These are phyloP conservation scores for Hirsutella thompsonii DNA, from an alignment of 2,329 filamentous ascomycete species.

Conservation along the genomic window DNA sequence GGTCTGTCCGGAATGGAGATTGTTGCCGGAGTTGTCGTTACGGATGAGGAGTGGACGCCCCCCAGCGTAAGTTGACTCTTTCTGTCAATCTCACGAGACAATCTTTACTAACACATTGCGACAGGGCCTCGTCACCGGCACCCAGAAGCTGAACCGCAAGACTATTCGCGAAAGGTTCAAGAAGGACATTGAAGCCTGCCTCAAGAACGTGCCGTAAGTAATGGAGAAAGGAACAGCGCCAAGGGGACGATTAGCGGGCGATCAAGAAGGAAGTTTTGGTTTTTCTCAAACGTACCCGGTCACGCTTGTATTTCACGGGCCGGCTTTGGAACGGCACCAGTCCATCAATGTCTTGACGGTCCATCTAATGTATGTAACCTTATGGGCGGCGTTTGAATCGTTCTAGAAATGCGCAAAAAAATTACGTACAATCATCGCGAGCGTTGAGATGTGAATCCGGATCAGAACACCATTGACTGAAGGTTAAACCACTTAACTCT, in stretches of 20 bases:
- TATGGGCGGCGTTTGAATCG: conserved; percentile 2
- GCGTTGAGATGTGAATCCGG: no score
- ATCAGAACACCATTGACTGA: no score
- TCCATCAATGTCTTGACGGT: background rate
- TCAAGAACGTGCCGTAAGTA: conserved; percentile 16
- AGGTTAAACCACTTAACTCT: no score
- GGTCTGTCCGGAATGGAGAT: conserved; percentile 62
- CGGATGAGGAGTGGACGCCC: conserved; percentile 81
- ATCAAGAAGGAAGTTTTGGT: background rate
- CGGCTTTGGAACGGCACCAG: background rate
- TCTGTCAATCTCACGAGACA: background rate
- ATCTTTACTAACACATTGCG: background rate
- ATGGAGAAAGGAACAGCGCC: background rate
- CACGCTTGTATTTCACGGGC: background rate
- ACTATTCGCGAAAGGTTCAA: conserved; percentile 36
- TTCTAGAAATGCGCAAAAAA: background rate
- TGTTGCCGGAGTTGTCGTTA: conserved; percentile 62
- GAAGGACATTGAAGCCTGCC: conserved; percentile 33
- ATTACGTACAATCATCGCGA: no score
- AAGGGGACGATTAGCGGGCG: no score
- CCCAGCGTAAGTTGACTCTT: conserved; percentile 51
- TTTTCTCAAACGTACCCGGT: background rate
- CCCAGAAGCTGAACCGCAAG: conserved; percentile 46
- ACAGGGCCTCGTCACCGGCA: conserved; percentile 47
- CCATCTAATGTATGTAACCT: background rate